Evolutionary conservation across 371 early-diverging fungal species (phyloP).

Genomic region (Dentiscutata heterogama): DNA sequence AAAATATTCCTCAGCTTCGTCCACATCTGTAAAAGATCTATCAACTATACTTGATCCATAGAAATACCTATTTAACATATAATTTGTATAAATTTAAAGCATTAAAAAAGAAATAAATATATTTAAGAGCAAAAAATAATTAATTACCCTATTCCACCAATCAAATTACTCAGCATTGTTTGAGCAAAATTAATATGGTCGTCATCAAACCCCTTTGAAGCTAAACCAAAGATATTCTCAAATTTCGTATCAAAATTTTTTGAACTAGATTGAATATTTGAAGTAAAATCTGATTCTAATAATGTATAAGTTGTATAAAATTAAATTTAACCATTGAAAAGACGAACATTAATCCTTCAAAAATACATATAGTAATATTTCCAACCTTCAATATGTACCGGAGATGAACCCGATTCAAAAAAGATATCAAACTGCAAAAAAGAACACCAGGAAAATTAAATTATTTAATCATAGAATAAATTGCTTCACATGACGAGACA

Average conservation of each 20-base stretch:
- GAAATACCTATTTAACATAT: conserved; percentile 58
- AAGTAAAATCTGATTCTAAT: conserved; percentile 44
- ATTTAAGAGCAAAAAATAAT: background rate
- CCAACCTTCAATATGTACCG: conserved; percentile 45
- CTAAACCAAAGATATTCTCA: conserved; percentile 76
- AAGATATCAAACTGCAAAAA: conserved; percentile 65
- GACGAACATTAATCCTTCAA: background rate
- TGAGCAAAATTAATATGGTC: conserved; percentile 79
- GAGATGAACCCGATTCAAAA: conserved; percentile 62
- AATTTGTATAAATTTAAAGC: too few relatives aligned
- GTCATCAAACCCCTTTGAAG: conserved; percentile 68
- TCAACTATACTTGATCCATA: conserved; percentile 67
- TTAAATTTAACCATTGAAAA: background rate
- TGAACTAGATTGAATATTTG: conserved; percentile 48
- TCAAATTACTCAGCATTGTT: conserved; percentile 80
- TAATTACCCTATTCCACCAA: conserved; percentile 91
- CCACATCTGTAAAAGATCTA: conserved; percentile 59
- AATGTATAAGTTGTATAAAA: background rate
- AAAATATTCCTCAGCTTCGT: conserved; percentile 60
- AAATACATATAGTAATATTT: too few relatives aligned
- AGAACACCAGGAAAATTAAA: background rate
- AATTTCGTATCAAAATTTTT: conserved; percentile 79
- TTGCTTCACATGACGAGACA: background rate
- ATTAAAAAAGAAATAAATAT: background rate
- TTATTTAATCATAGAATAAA: background rate